Evolutionary conservation across 2,329 filamentous ascomycete species (phyloP).

Genomic region (Stylonectria norvegica): DNA sequence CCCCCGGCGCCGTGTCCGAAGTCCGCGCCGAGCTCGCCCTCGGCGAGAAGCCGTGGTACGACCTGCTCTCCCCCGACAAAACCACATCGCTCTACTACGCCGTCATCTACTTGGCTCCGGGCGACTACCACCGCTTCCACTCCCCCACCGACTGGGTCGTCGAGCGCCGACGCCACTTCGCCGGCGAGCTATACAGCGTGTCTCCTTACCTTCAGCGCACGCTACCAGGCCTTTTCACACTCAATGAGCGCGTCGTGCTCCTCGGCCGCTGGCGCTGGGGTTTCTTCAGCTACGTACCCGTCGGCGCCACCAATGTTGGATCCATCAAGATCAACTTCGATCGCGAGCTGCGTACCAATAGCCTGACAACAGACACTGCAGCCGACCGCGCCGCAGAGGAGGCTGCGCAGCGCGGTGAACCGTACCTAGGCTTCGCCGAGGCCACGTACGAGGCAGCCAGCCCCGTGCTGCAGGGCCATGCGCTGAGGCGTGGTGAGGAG

Average conservation of each 20-base stretch:
- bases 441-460: slow-evolving; percentile 82
- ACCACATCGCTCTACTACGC: slow-evolving; percentile 81
- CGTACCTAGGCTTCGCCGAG: slow-evolving; percentile 87
- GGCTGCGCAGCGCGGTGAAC: slow-evolving; percentile 71
- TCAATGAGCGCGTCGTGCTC: slow-evolving; percentile 93
- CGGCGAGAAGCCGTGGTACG: slow-evolving; percentile 67
- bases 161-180: slow-evolving; percentile 91
- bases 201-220: slow-evolving; percentile 92
- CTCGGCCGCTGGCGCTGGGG: slow-evolving; percentile 94
- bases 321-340: slow-evolving; percentile 98
- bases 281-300: slow-evolving; percentile 94
- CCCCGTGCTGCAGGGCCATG: slow-evolving; percentile 74
- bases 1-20: slow-evolving; percentile 71
- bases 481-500: slow-evolving; percentile 83
- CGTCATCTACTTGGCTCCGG: slow-evolving; percentile 93
- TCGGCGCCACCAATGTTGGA: slow-evolving; percentile 95
- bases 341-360: slow-evolving; percentile 88
- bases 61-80: slow-evolving; percentile 58
- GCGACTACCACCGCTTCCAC: slow-evolving; percentile 98
- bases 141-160: slow-evolving; percentile 94
- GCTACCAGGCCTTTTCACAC: slow-evolving; percentile 87
- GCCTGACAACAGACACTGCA: slow-evolving; percentile 84
- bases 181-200: slow-evolving; percentile 91
- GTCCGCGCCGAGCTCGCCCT: slow-evolving; percentile 81
- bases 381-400: slow-evolving; percentile 82